These are phyloP conservation scores for Alternaria solani DNA, from an alignment of 2,329 filamentous ascomycete genomes.

Conservation along the genomic window DNA sequence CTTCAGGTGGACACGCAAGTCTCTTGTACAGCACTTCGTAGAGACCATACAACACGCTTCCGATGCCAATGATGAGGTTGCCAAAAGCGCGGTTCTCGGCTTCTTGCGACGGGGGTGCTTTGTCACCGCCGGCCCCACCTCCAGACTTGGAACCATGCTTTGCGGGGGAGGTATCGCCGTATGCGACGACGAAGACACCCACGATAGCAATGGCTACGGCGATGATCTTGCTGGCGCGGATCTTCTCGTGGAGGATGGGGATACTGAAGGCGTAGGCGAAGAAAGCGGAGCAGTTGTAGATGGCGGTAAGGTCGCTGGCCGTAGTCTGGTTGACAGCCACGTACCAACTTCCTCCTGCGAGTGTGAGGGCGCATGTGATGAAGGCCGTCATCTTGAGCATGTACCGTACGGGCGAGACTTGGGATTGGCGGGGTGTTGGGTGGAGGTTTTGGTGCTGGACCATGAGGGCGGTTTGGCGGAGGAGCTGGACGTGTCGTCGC, in stretches of 20 bases:
- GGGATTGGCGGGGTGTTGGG: slow-evolving; percentile 59
- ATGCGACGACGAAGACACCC: slow-evolving; percentile 93
- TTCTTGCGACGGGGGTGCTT: slow-evolving; percentile 57
- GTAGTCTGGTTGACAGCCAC: slow-evolving; percentile 93
- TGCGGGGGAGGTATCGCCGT: slow-evolving; percentile 72
- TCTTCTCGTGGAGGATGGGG: slow-evolving; percentile 82
- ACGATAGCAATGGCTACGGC: slow-evolving; percentile 87
- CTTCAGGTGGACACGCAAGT: slow-evolving; percentile 90
- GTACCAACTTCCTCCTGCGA: slow-evolving; percentile 95
- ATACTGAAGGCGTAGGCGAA: slow-evolving; percentile 98
- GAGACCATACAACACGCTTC: slow-evolving; percentile 91
- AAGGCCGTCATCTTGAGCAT: slow-evolving; percentile 80
- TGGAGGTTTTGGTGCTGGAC: slow-evolving; percentile 80
- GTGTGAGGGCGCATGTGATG: slow-evolving; percentile 83
- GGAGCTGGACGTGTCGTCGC: slow-evolving; percentile 71
- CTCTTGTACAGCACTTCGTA: slow-evolving; percentile 98
- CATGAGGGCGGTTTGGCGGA: slow-evolving; percentile 79
- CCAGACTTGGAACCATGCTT: slow-evolving; percentile 65
- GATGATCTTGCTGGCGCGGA: slow-evolving; percentile 83
- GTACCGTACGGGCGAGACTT: slow-evolving; percentile 70
- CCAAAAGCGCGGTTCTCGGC: slow-evolving; percentile 77
- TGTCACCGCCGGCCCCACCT: slow-evolving; percentile 61
- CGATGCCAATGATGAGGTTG: slow-evolving; percentile 90
- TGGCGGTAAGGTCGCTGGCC: slow-evolving; percentile 91
- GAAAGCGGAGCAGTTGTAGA: slow-evolving; percentile 99